Evolutionary conservation across 768 basidiomycete species (phyloP).

Genomic region (Macrolepiota albuminosa): DNA sequence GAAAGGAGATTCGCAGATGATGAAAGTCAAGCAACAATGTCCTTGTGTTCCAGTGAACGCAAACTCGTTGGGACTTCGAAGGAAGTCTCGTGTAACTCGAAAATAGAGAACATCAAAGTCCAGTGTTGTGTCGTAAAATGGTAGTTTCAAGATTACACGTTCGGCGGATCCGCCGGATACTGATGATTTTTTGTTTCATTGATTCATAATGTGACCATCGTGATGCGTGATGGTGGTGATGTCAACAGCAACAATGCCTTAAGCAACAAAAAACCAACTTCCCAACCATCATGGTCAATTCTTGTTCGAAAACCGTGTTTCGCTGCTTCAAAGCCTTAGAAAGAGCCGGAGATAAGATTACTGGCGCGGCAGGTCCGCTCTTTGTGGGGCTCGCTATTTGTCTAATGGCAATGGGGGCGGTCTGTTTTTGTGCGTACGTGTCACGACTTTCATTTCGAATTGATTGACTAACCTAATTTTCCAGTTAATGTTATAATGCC

Average conservation of each 20-base stretch:
- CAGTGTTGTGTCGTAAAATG: neutral
- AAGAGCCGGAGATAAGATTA: constrained; percentile 69
- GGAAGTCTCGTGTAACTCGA: neutral
- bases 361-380: constrained; percentile 87
- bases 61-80: neutral
- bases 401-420: constrained; percentile 60
- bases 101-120: neutral
- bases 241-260: neutral
- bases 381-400: constrained; percentile 81
- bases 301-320: neutral
- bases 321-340: constrained; percentile 32
- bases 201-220: neutral
- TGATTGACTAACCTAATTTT: constrained; percentile 1
- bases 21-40: neutral
- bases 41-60: neutral
- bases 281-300: neutral
- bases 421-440: constrained; percentile 73
- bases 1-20: neutral
- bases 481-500: constrained; percentile 80
- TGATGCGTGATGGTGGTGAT: neutral
- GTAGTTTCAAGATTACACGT: too few species aligned
- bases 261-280: neutral
- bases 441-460: neutral
- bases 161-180: neutral
- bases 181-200: neutral